Conservation (phyloP, 495 filamentous ascomycete genomes). For the Cudoniella acicularis region DNA sequence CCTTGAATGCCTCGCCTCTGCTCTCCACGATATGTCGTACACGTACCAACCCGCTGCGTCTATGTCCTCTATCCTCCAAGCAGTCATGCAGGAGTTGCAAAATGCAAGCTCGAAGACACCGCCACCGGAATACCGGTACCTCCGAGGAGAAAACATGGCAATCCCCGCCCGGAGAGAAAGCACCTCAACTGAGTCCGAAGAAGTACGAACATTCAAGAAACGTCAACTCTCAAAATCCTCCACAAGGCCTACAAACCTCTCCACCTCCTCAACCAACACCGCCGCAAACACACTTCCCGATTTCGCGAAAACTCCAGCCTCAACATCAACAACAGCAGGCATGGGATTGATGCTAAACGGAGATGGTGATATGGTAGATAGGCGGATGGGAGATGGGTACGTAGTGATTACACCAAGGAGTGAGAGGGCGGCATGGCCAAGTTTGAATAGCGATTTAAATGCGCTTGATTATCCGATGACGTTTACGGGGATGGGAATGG, state of each 20-base stretch:
- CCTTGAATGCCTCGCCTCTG: conserved; percentile 10
- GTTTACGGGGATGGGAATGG: conserved; percentile 3
- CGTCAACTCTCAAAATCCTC: conserved; percentile 7
- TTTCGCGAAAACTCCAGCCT: conserved; percentile 4
- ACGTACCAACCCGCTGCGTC: conserved; percentile 14
- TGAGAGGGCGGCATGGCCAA: conserved; percentile 12
- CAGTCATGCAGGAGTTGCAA: conserved; percentile 14
- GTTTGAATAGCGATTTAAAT: conserved; percentile 8
- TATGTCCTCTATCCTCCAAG: conserved; percentile 15
- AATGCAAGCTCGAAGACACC: conserved; percentile 4
- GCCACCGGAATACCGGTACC: neutral
- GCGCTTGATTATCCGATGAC: conserved; percentile 18
- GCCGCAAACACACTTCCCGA: too few species aligned
- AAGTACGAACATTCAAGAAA: conserved; percentile 8
- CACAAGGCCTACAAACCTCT: neutral
- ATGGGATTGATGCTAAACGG: neutral
- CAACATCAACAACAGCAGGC: neutral
- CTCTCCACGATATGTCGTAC: conserved; percentile 9
- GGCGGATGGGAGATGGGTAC: conserved; percentile 6
- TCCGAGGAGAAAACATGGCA: neutral
- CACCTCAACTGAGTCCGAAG: neutral
- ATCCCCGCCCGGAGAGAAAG: conserved; percentile 9
- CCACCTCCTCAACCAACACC: neutral
- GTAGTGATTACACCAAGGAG: conserved; percentile 10
- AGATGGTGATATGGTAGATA: neutral